These are phyloP conservation scores for Wickerhamomyces tratensis DNA, from an alignment of 805 yeast species.

Conservation along the genomic window DNA sequence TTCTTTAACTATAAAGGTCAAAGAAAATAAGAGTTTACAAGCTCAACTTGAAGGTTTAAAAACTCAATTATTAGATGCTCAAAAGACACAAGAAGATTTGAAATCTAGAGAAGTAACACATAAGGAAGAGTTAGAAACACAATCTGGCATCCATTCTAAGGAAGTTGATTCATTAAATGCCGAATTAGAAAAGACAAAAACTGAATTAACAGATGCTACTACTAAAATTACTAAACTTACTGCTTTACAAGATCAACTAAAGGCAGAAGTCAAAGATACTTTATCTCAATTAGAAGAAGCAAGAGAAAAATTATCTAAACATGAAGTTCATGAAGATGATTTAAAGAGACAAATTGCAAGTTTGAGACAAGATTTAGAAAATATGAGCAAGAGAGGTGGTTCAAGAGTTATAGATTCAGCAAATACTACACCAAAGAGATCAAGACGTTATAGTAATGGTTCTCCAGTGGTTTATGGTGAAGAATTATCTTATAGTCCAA, in stretches of 20 bases:
- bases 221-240: slow-evolving; percentile 50
- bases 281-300: slow-evolving; percentile 54
- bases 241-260: slow-evolving; percentile 50
- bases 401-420: slow-evolving; percentile 14
- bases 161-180: slow-evolving; percentile 41
- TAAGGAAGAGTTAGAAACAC: slow-evolving; percentile 32
- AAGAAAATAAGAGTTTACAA: slow-evolving; percentile 68
- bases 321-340: slow-evolving; percentile 57
- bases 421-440: slow-evolving; percentile 18
- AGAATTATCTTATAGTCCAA: slow-evolving; percentile 22
- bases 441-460: slow-evolving; percentile 27
- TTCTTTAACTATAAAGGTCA: slow-evolving; percentile 65
- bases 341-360: slow-evolving; percentile 39
- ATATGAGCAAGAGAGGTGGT: slow-evolving; percentile 21
- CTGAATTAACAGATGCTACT: slow-evolving; percentile 49
- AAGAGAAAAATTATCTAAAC: slow-evolving; percentile 45
- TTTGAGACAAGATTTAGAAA: slow-evolving; percentile 23
- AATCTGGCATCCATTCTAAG: slow-evolving; percentile 36
- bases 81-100: slow-evolving; percentile 40
- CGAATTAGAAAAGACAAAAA: slow-evolving; percentile 44
- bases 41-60: slow-evolving; percentile 47
- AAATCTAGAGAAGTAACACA: slow-evolving; percentile 47
- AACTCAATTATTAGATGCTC: slow-evolving; percentile 41
- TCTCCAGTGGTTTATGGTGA: slow-evolving; percentile 25
- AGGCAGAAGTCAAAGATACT: slow-evolving; percentile 51